Evolutionary conservation across 1,139 yeast species (phyloP).

Genomic region (Yamadazyma siamensis): DNA sequence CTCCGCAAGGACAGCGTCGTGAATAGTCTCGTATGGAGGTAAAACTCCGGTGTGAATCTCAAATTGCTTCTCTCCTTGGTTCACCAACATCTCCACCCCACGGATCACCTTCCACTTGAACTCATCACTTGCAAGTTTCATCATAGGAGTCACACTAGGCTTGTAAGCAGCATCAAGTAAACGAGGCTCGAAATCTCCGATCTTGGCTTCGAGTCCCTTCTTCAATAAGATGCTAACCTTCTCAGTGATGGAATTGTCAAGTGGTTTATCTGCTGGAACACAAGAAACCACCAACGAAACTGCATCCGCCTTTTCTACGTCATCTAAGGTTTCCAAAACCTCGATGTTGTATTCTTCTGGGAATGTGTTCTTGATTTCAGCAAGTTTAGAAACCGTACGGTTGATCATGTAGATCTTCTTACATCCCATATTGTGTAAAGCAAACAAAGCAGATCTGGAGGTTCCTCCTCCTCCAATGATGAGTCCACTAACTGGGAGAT

Average conservation of each 20-base stretch:
- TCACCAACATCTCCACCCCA: constrained; percentile 87
- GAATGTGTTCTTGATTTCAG: constrained; percentile 57
- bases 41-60: constrained; percentile 68
- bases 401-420: constrained; percentile 72
- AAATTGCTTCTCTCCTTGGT: constrained; percentile 90
- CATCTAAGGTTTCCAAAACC: constrained; percentile 50
- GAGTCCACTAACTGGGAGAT: constrained; percentile 49
- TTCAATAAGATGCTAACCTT: constrained; percentile 48
- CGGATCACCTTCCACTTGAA: constrained; percentile 71
- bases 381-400: constrained; percentile 69
- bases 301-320: constrained; percentile 37
- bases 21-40: constrained; percentile 61
- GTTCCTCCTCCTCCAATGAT: constrained; percentile 98
- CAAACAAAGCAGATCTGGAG: constrained; percentile 90
- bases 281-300: constrained; percentile 75
- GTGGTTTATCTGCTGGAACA: constrained; percentile 80
- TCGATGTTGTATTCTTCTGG: constrained; percentile 59
- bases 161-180: constrained; percentile 92
- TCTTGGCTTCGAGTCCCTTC: constrained; percentile 26
- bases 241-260: constrained; percentile 51
- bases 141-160: constrained; percentile 80
- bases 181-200: constrained; percentile 44
- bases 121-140: constrained; percentile 65
- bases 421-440: constrained; percentile 79
- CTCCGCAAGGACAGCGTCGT: constrained; percentile 48